These are phyloP conservation scores for Pichia sp. DNA, from an alignment of 1,139 yeast genomes.

Conservation along the genomic window DNA sequence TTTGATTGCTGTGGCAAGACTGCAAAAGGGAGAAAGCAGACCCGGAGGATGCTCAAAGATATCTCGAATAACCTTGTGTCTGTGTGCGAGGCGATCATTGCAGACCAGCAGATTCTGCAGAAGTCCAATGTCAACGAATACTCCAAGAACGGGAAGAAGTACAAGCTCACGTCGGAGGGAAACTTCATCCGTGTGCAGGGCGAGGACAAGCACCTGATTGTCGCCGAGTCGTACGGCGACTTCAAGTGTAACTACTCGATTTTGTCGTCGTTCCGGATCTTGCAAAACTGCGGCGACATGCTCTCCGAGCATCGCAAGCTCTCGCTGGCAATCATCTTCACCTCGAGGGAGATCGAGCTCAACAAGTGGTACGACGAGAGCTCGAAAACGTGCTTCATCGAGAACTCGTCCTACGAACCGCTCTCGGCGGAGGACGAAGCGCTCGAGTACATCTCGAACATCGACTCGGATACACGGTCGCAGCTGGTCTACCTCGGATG, in stretches of 20 bases:
- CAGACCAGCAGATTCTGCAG: conserved; percentile 20
- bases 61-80: conserved; percentile 27
- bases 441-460: conserved; percentile 31
- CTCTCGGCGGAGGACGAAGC: conserved; percentile 33
- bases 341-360: conserved; percentile 46
- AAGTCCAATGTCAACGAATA: conserved; percentile 32
- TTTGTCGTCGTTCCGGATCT: conserved; percentile 43
- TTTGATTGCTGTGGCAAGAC: neutral
- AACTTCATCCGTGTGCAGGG: conserved; percentile 47
- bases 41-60: conserved; percentile 19
- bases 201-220: conserved; percentile 49
- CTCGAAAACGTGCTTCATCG: conserved; percentile 40
- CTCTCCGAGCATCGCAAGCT: conserved; percentile 39
- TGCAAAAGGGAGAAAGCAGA: neutral
- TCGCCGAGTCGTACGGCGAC: conserved; percentile 36
- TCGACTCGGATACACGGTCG: conserved; percentile 22
- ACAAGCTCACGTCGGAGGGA: conserved; percentile 44
- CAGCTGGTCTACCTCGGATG: conserved; percentile 43
- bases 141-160: conserved; percentile 49
- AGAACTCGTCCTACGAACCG: conserved; percentile 36
- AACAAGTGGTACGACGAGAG: conserved; percentile 52
- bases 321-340: conserved; percentile 47
- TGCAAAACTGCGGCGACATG: conserved; percentile 37
- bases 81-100: conserved; percentile 29
- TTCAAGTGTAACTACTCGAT: conserved; percentile 37